Evolutionary conservation across 2,329 filamentous ascomycete genomes (phyloP), one percentile per base, ranked within the genome.

Genomic region (Neofusicoccum sp.): DNA sequence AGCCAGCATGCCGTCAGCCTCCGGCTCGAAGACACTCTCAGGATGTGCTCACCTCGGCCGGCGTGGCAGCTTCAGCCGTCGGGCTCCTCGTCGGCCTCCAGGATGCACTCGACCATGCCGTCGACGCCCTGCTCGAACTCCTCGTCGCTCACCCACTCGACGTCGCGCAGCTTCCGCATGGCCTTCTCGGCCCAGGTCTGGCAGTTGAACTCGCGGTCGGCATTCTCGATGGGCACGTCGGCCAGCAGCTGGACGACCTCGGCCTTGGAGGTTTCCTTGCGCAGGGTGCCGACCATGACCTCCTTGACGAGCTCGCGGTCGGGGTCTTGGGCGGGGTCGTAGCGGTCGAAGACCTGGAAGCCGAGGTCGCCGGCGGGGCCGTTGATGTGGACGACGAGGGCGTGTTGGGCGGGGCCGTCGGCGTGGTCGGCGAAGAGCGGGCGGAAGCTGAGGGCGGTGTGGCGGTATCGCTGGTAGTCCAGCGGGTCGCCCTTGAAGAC

Each of bases 171-270:
- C 34, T 40, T 26, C n/a, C 45, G 34, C 44, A 59, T 30, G 24
- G 30, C 33, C 36, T 59, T 59, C 34, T 59, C 57, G 12, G 49
- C 44, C 57, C 57, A 59, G 26, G 57, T 38, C 30, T 59, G 57
- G 44, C 57, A 59, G 34, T 59, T 59, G 57, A 59, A 59, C 38
- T 59, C 57, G 24, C 44, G 36, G 34, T 59, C 57, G 11, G 20
- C 24, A 20, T 59, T 59, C 6, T 59, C 57, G 9, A 59, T 49
- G 3, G 57, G 44, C 33, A 59, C 43, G 14, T 6, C 20, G 14
- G 43, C 43, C 20, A 59, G 34, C 44, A 59, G 6, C n/a, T 49
- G 33, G 6, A 59, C 45, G 24, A 59, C 31, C 33, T 59, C 44
- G 8, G 31, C 20, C 57, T 59, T 59, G 44, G 57, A 31, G 5